Base-by-base conservation (phyloP, 2,329 filamentous ascomycete species). In the Ophiosphaerella herpotricha region DNA sequence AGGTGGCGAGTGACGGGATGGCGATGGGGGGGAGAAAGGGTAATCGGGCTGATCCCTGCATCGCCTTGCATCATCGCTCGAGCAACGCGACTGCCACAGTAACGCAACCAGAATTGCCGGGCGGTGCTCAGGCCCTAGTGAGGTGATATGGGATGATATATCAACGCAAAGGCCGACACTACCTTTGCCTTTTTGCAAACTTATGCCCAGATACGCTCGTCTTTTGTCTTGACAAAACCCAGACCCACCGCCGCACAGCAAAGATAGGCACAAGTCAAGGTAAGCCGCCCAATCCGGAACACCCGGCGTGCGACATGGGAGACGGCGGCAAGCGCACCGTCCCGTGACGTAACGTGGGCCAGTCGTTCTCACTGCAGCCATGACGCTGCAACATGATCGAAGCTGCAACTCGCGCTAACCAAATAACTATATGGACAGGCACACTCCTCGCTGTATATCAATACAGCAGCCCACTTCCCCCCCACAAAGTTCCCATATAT, bases 381-480 rank as follows among this genome's bases (percentile, higher is more conserved):
- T 63, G 59, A 63, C 57, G 58, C 57, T 54, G 50, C 37, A 35
- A 47, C 48, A 13, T 26, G 40, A 37, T 8, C 14, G 36, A 51
- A 51, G 50, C 63, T 58, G 56, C 60, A 54, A 43, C 52, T 47
- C 50, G 54, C 60, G 62, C 61, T 59, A 46, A 63, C 48, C 8
- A n/a, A 26, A 41, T 42, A 16, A 43, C 31, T 56, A 52, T 58
- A 51, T 49, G 35, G 45, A 36, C 46, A 43, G 41, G 32, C 48
- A 41, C 13, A 31, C 16, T 18, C 32, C 12, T 23, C 33, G 14
- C 21, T 43, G 46, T 41, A 29, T 29, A 29, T 29, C 26, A 8
- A 29, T 29, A 29, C 26, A 29, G 7, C 7, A 29, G 11, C 4
- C 26, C 26, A 29, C 26, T 29, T 29, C 26, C 11, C 26, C 26